Conservation (phyloP, 129 eudicot species). For the Helianthus tuberosus region DNA sequence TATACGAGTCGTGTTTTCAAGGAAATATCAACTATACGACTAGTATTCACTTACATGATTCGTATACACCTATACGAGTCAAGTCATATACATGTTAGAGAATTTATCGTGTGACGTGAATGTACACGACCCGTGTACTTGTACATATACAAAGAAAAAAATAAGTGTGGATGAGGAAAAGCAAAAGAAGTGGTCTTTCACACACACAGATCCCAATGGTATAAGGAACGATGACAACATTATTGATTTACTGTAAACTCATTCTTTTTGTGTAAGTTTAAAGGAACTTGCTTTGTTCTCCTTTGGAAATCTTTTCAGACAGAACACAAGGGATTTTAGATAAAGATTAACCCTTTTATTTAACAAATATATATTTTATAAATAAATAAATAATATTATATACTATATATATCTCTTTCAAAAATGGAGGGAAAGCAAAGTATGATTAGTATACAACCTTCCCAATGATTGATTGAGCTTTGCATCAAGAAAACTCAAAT, state of each 20-base stretch:
- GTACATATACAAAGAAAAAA: slow-evolving; percentile 36
- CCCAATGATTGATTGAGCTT: slow-evolving; percentile 61
- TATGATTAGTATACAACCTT: slow-evolving; percentile 40
- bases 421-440: slow-evolving; percentile 46
- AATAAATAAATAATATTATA: slow-evolving; percentile 7
- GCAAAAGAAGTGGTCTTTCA: slow-evolving; percentile 82
- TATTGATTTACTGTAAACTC: slow-evolving; percentile 58
- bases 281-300: slow-evolving; percentile 82
- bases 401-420: slow-evolving; percentile 39
- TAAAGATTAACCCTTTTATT: slow-evolving; percentile 23
- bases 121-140: neutral
- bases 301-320: slow-evolving; percentile 64
- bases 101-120: too few species aligned
- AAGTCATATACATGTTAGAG: too few species aligned
- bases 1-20: too few species aligned
- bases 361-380: slow-evolving; percentile 13
- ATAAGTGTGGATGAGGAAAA: slow-evolving; percentile 13
- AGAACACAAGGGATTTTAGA: slow-evolving; percentile 27
- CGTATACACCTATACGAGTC: too few species aligned
- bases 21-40: too few species aligned
- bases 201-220: slow-evolving; percentile 94
- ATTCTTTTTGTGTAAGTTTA: slow-evolving; percentile 92
- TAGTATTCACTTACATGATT: too few species aligned
- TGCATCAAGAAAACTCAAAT: slow-evolving; percentile 26
- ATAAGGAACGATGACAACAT: slow-evolving; percentile 74